These are phyloP conservation scores for Vitis hybrid DNA, from an alignment of 177 flowering plant species.

Conservation along the genomic window DNA sequence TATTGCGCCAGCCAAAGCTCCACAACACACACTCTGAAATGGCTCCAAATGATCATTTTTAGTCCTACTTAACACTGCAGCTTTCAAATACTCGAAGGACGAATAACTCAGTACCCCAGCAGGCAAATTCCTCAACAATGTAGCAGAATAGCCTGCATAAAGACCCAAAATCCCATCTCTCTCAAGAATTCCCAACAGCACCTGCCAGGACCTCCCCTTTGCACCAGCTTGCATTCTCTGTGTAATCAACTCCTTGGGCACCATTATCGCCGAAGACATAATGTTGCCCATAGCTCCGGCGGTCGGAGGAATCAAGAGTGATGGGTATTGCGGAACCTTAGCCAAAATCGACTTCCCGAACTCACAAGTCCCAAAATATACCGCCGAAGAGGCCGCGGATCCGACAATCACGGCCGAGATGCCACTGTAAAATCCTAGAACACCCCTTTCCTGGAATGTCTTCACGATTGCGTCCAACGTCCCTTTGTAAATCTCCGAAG, in stretches of 20 bases:
- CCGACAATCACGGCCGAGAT: conserved; percentile 93
- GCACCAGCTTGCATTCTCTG: conserved; percentile 98
- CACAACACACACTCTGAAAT: conserved; percentile 81
- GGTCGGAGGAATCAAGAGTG: conserved; percentile 80
- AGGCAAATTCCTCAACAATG: conserved; percentile 89
- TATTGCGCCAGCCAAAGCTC: conserved; percentile 95
- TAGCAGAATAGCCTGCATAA: conserved; percentile 92
- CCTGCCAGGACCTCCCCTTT: conserved; percentile 84
- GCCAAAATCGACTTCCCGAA: conserved; percentile 85
- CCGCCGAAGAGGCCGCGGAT: conserved; percentile 81
- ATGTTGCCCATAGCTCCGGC: conserved; percentile 99
- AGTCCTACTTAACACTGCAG: conserved; percentile 75
- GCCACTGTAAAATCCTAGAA: conserved; percentile 88
- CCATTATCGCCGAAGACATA: conserved; percentile 95
- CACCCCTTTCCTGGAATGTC: conserved; percentile 72
- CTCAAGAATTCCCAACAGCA: conserved; percentile 67
- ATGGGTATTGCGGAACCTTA: conserved; percentile 49
- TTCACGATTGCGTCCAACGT: conserved; percentile 73
- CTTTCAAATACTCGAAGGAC: conserved; percentile 90
- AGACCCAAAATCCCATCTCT: conserved; percentile 88
- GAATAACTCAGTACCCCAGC: conserved; percentile 96
- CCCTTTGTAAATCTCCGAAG: conserved; percentile 58
- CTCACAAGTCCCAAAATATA: conserved; percentile 97
- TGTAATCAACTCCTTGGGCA: conserved; percentile 90
- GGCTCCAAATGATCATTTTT: conserved; percentile 60